Conservation (phyloP, 1,284 basidiomycete genomes). For the Boletus smithii region DNA sequence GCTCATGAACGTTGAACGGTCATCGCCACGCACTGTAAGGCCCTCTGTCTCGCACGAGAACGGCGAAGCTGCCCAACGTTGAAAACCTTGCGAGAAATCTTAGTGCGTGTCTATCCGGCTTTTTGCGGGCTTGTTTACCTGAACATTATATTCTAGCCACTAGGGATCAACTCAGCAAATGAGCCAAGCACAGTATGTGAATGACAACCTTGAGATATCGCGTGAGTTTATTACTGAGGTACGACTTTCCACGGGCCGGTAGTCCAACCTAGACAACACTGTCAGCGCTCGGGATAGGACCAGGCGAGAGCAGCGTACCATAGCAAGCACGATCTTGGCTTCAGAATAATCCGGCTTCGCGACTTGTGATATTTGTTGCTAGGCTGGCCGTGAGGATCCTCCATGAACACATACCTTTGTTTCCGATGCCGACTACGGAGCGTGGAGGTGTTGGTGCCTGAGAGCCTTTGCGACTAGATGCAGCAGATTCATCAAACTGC, state of each 20-base stretch:
- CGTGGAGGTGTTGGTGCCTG: conserved; percentile 70
- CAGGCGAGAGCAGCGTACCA: conserved; percentile 53
- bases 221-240: conserved; percentile 81
- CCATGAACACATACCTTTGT: conserved; percentile 55
- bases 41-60: conserved; percentile 77
- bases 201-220: conserved; percentile 67
- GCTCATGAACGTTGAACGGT: not conserved
- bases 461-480: conserved; percentile 62
- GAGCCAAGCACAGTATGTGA: not conserved
- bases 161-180: conserved; percentile 34
- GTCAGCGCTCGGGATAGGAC: conserved; percentile 1
- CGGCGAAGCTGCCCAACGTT: conserved; percentile 96
- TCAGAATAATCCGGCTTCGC: conserved; percentile 98
- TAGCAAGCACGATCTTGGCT: conserved; percentile 97
- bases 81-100: conserved; percentile 67
- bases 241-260: conserved; percentile 82
- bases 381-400: not conserved
- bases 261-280: conserved; percentile 61
- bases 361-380: conserved; percentile 44
- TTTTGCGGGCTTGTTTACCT: conserved; percentile 45
- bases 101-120: conserved; percentile 1
- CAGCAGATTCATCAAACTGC: conserved; percentile 71
- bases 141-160: conserved; percentile 99
- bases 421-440: conserved; percentile 78
- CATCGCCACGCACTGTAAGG: conserved; percentile 56